Conservation (phyloP, 202 grass and related monocot species). For the Schoenoplectus tabernaemontani region DNA sequence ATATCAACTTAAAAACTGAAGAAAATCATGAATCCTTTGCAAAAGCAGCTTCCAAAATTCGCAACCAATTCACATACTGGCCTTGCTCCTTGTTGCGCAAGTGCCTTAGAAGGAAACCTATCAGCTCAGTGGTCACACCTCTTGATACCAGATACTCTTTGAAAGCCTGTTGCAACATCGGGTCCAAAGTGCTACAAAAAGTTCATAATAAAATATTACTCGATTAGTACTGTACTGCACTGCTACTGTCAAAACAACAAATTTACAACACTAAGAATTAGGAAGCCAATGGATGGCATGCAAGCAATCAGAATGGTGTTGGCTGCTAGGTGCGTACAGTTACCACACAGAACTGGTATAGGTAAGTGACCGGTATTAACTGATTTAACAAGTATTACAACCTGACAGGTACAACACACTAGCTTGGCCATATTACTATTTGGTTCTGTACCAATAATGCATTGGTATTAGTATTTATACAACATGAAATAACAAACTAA, state of each 20-base stretch:
- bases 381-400: not conserved
- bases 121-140: slow-evolving; percentile 33
- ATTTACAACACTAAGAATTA: not conserved
- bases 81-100: slow-evolving; percentile 38
- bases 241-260: not conserved
- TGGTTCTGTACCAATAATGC: not conserved
- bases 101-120: slow-evolving; percentile 31
- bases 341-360: not conserved
- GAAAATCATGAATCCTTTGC: slow-evolving; percentile 28
- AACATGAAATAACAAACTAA: not conserved
- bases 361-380: not conserved
- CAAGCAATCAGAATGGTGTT: not conserved
- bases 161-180: slow-evolving; percentile 23
- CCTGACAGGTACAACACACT: not conserved
- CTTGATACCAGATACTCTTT: slow-evolving; percentile 35
- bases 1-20: not conserved
- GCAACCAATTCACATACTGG: slow-evolving; percentile 49
- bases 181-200: slow-evolving; percentile 37
- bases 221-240: not conserved
- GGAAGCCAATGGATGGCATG: not conserved
- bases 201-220: not conserved
- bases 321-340: not conserved
- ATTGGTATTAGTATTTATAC: not conserved
- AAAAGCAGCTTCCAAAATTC: slow-evolving; percentile 28
- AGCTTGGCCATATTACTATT: not conserved